A percentile compares a stretch with the other conserved stretches of the same genome.
Conservation (phyloP, 108 stramenopile genomes). For the Nitzschia sp. region DNA sequence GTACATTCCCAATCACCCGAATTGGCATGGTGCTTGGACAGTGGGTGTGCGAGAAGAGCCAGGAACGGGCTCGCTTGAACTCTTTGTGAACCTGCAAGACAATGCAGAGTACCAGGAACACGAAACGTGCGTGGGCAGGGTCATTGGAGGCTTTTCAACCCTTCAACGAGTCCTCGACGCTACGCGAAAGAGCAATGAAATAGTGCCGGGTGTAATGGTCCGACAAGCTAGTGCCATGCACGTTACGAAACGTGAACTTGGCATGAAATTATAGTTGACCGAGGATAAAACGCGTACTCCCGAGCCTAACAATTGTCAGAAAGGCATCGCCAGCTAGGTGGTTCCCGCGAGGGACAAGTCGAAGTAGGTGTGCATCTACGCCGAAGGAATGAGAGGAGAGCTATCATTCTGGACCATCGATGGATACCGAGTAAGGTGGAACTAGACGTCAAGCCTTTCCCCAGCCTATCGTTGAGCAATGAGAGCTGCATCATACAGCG, state of each 20-base stretch:
- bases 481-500: no score
- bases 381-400: no score
- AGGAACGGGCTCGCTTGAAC: background rate
- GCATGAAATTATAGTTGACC: background rate
- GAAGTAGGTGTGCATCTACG: no score
- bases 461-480: no score
- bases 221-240: constrained; percentile 17
- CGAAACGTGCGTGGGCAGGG: constrained; percentile 46
- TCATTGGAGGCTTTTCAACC: constrained; percentile 38
- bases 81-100: constrained; percentile 48
- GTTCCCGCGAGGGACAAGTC: no score
- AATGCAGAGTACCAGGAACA: constrained; percentile 31
- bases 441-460: no score
- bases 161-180: constrained; percentile 37
- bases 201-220: background rate
- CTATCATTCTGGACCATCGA: no score
- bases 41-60: constrained; percentile 31
- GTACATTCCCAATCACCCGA: background rate
- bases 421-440: no score
- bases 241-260: constrained; percentile 18
- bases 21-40: constrained; percentile 34
- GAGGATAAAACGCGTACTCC: no score
- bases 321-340: no score
- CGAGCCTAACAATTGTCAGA: no score
- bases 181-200: background rate